phyloP scores from a whole-genome alignment of 164 flowering plant genomes.

The Macadamia tetraphylla region DNA sequence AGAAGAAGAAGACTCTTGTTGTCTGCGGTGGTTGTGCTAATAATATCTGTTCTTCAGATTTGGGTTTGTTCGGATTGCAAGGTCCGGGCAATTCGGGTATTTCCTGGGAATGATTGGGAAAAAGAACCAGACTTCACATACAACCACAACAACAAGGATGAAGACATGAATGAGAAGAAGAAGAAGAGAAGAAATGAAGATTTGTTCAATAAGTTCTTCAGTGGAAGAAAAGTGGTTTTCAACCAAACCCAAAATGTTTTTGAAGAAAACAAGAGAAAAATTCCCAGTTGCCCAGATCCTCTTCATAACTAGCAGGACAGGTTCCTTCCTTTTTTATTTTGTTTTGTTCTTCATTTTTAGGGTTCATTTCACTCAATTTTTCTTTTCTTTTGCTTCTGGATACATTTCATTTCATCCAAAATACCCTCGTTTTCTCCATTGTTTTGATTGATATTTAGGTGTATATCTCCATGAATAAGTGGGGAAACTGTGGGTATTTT shows the following conservation, averaged over 20 bases:
- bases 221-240: slow-evolving; percentile 8
- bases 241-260: slow-evolving; percentile 17
- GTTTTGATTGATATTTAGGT: background rate
- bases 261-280: slow-evolving; percentile 38
- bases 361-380: background rate
- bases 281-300: slow-evolving; percentile 84
- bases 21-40: slow-evolving; percentile 13
- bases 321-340: slow-evolving; percentile 1
- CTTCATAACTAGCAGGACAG: slow-evolving; percentile 54
- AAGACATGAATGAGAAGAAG: slow-evolving; percentile 2
- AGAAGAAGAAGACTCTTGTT: slow-evolving; percentile 7
- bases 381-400: slow-evolving; percentile 3
- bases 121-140: background rate
- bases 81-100: slow-evolving; percentile 30
- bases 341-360: background rate
- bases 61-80: slow-evolving; percentile 28
- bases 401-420: slow-evolving; percentile 26
- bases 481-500: slow-evolving; percentile 68
- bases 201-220: slow-evolving; percentile 30
- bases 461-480: background rate
- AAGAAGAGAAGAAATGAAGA: slow-evolving; percentile 10
- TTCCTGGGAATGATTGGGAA: slow-evolving; percentile 6
- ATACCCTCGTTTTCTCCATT: slow-evolving; percentile 66
- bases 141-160: background rate
- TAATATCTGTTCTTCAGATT: slow-evolving; percentile 22